Conservation (phyloP, 2,329 filamentous ascomycete species). For the Colletotrichum eremochloae region DNA sequence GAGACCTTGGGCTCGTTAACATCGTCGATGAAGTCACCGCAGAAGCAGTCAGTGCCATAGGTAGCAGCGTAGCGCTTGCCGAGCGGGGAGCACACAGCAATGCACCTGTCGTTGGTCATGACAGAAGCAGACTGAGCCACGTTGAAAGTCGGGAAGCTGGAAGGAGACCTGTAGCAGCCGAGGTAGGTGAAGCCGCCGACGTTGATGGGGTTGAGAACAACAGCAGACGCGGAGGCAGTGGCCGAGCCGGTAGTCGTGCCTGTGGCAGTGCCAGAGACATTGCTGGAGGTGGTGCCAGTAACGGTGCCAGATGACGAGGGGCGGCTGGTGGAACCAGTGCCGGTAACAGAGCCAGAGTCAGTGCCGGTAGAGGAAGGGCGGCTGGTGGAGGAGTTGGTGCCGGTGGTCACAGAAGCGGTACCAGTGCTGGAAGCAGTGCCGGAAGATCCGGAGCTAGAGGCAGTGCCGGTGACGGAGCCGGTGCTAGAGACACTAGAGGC, state of each 20-base stretch:
- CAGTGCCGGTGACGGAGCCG: too few relatives aligned
- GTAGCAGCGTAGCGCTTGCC: slow-evolving; percentile 31
- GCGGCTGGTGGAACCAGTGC: not conserved
- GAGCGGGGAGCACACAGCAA: slow-evolving; percentile 43
- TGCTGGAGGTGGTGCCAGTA: not conserved
- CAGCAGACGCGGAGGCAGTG: not conserved
- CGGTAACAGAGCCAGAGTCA: too few relatives aligned
- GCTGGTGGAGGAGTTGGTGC: not conserved
- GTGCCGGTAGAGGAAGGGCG: not conserved
- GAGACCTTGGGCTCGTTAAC: slow-evolving; percentile 29
- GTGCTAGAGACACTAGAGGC: not conserved
- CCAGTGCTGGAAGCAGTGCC: not conserved
- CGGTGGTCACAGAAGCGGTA: not conserved
- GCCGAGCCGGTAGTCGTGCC: slow-evolving; percentile 6
- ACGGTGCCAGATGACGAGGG: not conserved
- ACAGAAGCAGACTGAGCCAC: slow-evolving; percentile 30
- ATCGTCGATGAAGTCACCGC: slow-evolving; percentile 42
- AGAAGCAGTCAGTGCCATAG: slow-evolving; percentile 44
- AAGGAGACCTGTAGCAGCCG: slow-evolving; percentile 48
- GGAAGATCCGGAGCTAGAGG: not conserved
- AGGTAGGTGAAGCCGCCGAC: slow-evolving; percentile 44
- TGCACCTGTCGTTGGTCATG: slow-evolving; percentile 47
- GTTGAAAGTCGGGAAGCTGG: slow-evolving; percentile 48
- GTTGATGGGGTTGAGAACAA: slow-evolving; percentile 30
- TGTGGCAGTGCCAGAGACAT: not conserved